Evolutionary conservation across 202 grass and related monocot species (phyloP), one percentile per base, ranked within the genome.

Genomic region (Saccharum hybrid): DNA sequence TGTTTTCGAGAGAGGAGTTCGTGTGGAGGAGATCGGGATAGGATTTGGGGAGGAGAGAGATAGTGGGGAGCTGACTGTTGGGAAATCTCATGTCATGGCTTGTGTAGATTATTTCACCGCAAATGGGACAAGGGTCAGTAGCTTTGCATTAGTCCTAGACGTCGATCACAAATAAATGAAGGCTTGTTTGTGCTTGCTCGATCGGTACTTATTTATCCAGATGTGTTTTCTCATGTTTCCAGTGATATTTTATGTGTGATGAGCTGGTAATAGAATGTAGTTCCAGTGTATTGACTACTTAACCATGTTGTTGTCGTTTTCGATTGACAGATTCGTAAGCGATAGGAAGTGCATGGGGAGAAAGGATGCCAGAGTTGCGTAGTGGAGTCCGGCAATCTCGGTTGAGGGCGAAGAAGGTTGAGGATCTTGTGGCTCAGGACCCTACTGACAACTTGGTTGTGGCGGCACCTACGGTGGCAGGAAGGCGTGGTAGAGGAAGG

Each of bases 321-420:
- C 0, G 33, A 12, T n/a, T 45, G 67, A 56, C 79, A 90, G 88
- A 86, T 90, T 90, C 6, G 33, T 79, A 74, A 70, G 88, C 14
- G 74, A 66, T 77, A 38, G 85, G 79, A 94, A 86, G 92, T 98
- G 95, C 85, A 98, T 98, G 95, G 95, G 92, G 83, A 91, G 87
- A 82, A 90, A 94, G 88, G 87, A 98, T 98, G 95, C 95, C 95
- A 85, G 92, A 98, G 87, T 80, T 94, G 90, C 91, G 92, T 94
- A 95, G 90, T 63, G 95, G 95, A 91, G 89, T 90, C 23, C 90
- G 92, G 22, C 95, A 94, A 90, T 88, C 88, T 76, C 95, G 90
- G 85, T 40, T 92, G 80, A 94, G 80, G 82, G 85, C 92, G 42
- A 98, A 89, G 83, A 94, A 92, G 77, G 88, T 75, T n/a, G 84